Base-by-base conservation (phyloP, 2,329 filamentous ascomycete genomes). In the Cordyceps javanica region DNA sequence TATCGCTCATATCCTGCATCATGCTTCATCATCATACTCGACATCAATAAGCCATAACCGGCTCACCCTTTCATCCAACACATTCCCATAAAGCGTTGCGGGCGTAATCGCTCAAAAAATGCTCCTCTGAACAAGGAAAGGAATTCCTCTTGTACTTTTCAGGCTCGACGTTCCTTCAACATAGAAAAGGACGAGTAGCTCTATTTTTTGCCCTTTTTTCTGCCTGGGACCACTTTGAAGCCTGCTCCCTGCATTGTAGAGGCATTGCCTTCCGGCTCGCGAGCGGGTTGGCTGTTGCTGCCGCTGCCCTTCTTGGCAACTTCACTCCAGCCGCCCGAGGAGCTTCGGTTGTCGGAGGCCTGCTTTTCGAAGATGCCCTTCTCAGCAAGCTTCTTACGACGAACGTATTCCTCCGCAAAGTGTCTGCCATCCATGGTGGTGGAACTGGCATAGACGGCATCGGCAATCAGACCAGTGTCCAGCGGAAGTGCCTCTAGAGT, bases 381-480 rank as follows among this genome's bases (percentile, higher is more conserved):
- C 65, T 97, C 93, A 0, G 94, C 93, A 1, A 95, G 83, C 79
- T 89, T 95, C 75, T 92, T 93, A 66, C 93, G 91, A 34, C 92
- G 89, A 59, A 97, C 83, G 68, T 94, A 99, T 71, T 99, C 94
- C 60, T 96, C 90, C 0, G 91, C 91, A 68, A 97, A 97, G 67
- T 95, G 91, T 51, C 89, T 88, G 0, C 90, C 91, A 68, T 99
- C 91, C 73, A 99, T 90, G 1, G 92, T 95, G 66, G 87, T 88
- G 2, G 90, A 95, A 69, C 85, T 88, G 59, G 85, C 84, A 72
- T 97, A 96, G 23, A 97, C 88, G 9, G 89, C 89, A 69, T 97
- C 94, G 13, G 90, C 89, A 65, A 99, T 92, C 64, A 97, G 82
- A 60, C 89, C 84, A 14, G 83, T 77, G 59, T 97, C 91, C 0